Percentiles rank a stretch among this genome's conserved stretches.
Evolutionary conservation across 306 rosid genomes (phyloP).

Genomic region (Cicer pinnatifidum): DNA sequence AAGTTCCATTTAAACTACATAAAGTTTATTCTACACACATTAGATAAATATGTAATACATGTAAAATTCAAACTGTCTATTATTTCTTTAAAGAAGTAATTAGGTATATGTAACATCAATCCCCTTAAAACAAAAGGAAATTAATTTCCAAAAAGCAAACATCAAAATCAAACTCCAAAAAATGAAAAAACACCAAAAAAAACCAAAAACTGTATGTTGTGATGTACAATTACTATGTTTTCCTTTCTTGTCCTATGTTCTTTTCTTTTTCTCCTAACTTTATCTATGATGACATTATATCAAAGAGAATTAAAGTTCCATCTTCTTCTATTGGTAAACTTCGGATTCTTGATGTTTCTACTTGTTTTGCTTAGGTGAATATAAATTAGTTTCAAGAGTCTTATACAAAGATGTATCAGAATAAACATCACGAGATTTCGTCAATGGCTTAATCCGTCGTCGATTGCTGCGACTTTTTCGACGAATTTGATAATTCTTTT

Average conservation of each 20-base stretch:
- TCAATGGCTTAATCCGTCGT: slow-evolving; percentile 51
- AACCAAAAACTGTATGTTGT: not conserved
- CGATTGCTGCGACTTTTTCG: slow-evolving; percentile 52
- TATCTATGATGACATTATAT: not conserved
- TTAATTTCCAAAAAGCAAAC: not conserved
- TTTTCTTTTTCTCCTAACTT: slow-evolving; percentile 23
- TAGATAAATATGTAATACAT: slow-evolving; percentile 25
- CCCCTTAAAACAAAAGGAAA: slow-evolving; percentile 21
- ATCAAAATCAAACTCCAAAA: slow-evolving; percentile 23
- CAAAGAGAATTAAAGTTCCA: slow-evolving; percentile 1
- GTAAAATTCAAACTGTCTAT: slow-evolving; percentile 1
- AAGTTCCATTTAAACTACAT: not conserved
- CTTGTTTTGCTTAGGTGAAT: slow-evolving; percentile 49
- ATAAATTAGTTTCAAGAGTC: slow-evolving; percentile 60
- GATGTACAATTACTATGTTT: slow-evolving; percentile 21
- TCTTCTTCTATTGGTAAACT: not conserved
- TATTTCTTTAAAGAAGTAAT: not conserved
- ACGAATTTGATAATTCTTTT: slow-evolving; percentile 37
- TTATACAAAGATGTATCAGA: slow-evolving; percentile 76
- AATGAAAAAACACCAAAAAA: not conserved
- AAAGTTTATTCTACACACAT: slow-evolving; percentile 2
- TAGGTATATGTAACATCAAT: slow-evolving; percentile 21
- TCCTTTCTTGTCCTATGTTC: not conserved
- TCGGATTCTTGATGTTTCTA: slow-evolving; percentile 7
- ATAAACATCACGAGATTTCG: slow-evolving; percentile 58